Conservation (phyloP, 495 filamentous ascomycete species). For the Saxispiralis lemnorum region DNA sequence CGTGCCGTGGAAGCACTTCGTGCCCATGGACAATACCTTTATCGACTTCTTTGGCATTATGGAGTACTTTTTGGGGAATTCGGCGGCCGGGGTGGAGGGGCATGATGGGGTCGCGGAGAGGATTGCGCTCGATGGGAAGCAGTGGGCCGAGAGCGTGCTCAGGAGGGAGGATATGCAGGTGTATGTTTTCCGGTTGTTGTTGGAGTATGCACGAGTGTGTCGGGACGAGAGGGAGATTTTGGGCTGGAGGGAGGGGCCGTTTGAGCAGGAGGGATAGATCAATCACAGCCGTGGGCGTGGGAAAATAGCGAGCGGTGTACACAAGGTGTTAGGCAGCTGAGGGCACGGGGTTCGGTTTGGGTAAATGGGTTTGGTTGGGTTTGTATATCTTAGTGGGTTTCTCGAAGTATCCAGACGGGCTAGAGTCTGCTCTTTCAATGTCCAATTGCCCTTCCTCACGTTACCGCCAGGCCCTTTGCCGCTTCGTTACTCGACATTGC, state of each 20-base stretch:
- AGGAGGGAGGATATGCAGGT: slow-evolving; percentile 56
- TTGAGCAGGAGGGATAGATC: no score
- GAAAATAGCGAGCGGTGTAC: no score
- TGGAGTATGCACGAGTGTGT: slow-evolving; percentile 52
- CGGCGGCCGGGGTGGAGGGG: slow-evolving; percentile 22
- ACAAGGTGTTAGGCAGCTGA: no score
- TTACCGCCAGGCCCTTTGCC: no score
- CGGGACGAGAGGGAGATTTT: slow-evolving; percentile 49
- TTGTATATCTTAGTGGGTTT: no score
- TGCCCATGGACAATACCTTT: slow-evolving; percentile 74
- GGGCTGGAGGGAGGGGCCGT: slow-evolving; percentile 39
- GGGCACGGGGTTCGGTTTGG: no score
- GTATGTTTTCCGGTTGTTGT: slow-evolving; percentile 47
- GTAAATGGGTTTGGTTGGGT: no score
- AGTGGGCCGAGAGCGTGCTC: slow-evolving; percentile 53
- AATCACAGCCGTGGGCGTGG: no score
- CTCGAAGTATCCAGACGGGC: no score
- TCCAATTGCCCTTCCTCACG: no score
- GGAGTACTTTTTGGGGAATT: slow-evolving; percentile 54
- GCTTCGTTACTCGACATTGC: no score
- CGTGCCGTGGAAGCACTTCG: slow-evolving; percentile 29
- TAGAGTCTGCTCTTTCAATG: no score
- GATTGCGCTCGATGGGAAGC: slow-evolving; percentile 44
- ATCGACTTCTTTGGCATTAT: slow-evolving; percentile 60
- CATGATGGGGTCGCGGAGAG: slow-evolving; percentile 43